Evolutionary conservation across 352 stramenopile species (phyloP).

Genomic region (Globisporangium rhizosaccharum): DNA sequence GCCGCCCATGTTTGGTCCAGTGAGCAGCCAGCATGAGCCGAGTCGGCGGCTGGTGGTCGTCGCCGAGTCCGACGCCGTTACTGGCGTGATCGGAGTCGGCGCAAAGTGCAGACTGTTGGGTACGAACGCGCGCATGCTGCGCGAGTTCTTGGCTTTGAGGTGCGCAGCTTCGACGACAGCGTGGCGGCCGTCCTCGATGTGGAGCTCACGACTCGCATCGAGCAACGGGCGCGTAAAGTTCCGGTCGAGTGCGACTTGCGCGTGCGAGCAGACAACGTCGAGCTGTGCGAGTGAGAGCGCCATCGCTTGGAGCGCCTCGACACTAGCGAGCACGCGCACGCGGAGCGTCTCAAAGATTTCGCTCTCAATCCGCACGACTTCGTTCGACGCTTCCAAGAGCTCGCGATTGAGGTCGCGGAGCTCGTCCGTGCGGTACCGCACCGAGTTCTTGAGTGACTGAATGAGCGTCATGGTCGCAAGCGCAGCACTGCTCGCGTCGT

Average conservation of each 20-base stretch:
- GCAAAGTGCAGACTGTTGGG: conserved; percentile 68
- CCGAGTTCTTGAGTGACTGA: conserved; percentile 63
- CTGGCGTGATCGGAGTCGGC: not conserved
- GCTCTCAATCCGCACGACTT: conserved; percentile 47
- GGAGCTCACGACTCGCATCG: conserved; percentile 46
- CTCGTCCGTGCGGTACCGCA: conserved; percentile 62
- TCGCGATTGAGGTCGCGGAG: conserved; percentile 56
- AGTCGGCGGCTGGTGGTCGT: conserved; percentile 4
- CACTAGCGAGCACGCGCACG: conserved; percentile 24
- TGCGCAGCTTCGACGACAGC: conserved; percentile 64
- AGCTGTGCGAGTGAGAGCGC: conserved; percentile 47
- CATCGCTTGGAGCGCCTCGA: conserved; percentile 34
- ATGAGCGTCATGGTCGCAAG: conserved; percentile 42
- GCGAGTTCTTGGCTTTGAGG: conserved; percentile 42
- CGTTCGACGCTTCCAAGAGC: conserved; percentile 43
- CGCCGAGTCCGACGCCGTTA: not conserved
- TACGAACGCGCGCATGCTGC: conserved; percentile 50
- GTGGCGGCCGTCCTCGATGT: conserved; percentile 64
- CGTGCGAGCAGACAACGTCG: conserved; percentile 61
- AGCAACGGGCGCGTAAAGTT: conserved; percentile 58
- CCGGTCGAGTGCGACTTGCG: conserved; percentile 56
- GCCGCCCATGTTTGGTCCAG: conserved; percentile 85
- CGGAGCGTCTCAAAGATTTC: conserved; percentile 50
- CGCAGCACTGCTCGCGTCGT: conserved; percentile 12
- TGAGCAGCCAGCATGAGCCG: conserved; percentile 73